Base-by-base conservation (phyloP, 441 rosid genomes). In the Erodium trifolium region DNA sequence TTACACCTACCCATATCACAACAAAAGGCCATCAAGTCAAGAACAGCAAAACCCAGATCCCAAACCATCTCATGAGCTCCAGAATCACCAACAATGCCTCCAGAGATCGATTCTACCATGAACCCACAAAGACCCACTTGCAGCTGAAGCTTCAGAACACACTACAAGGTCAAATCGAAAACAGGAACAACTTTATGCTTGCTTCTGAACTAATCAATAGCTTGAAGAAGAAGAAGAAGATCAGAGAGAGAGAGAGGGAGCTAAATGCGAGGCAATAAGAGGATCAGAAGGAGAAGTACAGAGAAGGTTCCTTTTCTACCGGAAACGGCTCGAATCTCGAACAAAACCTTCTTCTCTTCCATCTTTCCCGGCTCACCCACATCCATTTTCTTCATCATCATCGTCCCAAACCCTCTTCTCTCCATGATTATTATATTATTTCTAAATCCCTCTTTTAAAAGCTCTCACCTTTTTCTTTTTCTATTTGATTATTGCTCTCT, bases 11-110 rank as follows among this genome's bases (percentile, higher is more conserved):
- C 63, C 31, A 59, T 23, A 18, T 16, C 23, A 17, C 63, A 59
- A 59, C 63, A 31, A 57, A 17, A 45, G n/a, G 51, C 3, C n/a
- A 45, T 12, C 51, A 45, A 45, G 9, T 45, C 63, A 53, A 53
- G 23, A 59, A 18, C 63, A 57, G 0, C 63, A 59, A 59, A 59
- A 59, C 13, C 29, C 63, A 59, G 63, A 59, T 59, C 63, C 63
- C 31, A 18, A 59, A 59, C 63, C 31, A 59, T 19, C 11, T 16
- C 4, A 23, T 23, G 12, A 57, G 17, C 29, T 31, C 63, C 63
- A 19, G 29, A 57, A 57, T 57, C 63, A 9, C 17, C 63, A 17
- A 45, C 51, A 45, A 45, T 45, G n/a, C 51, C 13, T 45, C 3
- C 51, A 10, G 11, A 17, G 63, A 57, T 18, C 29, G 63, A 57